phyloP scores from a whole-genome alignment of 148 eudicot species.

The Spergularia marina region DNA sequence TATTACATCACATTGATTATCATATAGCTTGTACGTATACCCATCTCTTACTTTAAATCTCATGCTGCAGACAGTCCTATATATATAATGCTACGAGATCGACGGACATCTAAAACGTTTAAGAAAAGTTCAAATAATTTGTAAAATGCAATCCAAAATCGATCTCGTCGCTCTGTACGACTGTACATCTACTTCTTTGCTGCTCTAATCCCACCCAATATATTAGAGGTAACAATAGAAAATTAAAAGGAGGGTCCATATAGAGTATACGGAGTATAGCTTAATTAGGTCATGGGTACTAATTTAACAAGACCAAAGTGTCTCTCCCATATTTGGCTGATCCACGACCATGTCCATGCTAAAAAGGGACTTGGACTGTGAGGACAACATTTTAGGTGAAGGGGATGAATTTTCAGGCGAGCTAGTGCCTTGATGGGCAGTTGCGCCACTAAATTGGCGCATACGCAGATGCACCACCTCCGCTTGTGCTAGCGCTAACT shows the following conservation, averaged over 20 bases:
- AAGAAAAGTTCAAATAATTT: not conserved
- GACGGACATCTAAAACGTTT: not conserved
- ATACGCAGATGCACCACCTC: conserved; percentile 72
- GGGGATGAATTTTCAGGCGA: conserved; percentile 53
- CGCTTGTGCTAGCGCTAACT: conserved; percentile 72
- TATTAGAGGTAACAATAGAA: not conserved
- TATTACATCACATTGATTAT: conserved; percentile 13
- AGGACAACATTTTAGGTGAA: conserved; percentile 34
- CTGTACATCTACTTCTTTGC: not conserved
- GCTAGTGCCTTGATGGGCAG: conserved; percentile 22
- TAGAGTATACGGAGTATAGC: too few relatives aligned
- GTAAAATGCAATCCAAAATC: too few relatives aligned
- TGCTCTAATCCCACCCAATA: conserved; percentile 18
- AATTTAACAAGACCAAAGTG: conserved; percentile 55
- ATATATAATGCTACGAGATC: not conserved
- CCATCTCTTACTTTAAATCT: not conserved
- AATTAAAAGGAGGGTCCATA: not conserved
- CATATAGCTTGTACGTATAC: conserved; percentile 6
- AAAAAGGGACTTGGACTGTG: conserved; percentile 54
- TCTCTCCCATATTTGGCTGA: conserved; percentile 48
- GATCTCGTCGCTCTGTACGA: not conserved
- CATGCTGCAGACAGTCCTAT: not conserved
- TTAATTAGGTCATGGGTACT: conserved; percentile 5
- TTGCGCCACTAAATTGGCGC: conserved; percentile 45
- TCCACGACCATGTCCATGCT: conserved; percentile 58